Evolutionary conservation across 2,329 filamentous ascomycete genomes (phyloP).

Genomic region (Grosmannia huntii): DNA sequence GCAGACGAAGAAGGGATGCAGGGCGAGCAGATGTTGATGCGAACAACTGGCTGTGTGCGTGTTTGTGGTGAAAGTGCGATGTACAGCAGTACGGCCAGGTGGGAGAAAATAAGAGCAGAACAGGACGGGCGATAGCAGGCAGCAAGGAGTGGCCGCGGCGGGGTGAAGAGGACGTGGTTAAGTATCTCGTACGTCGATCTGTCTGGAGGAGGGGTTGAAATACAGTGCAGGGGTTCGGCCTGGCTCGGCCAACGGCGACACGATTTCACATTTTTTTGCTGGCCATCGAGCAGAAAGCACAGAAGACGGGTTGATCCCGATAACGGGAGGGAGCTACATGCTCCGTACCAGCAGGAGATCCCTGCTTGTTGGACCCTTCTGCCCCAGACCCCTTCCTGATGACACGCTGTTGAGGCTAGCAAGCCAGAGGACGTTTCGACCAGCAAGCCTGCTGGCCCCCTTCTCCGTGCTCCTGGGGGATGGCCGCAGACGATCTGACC

Average conservation of each 20-base stretch:
- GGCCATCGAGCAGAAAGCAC: neutral
- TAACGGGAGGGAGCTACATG: conserved; percentile 6
- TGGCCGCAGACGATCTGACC: neutral
- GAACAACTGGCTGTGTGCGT: neutral
- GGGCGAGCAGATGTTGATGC: neutral
- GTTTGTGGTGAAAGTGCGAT: neutral
- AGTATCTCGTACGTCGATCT: neutral
- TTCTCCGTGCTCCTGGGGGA: conserved; percentile 9
- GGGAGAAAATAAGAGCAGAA: neutral
- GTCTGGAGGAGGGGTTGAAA: neutral
- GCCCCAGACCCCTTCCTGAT: neutral
- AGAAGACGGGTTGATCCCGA: conserved; percentile 9
- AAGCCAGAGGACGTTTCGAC: conserved; percentile 22
- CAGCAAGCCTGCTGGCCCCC: conserved; percentile 17
- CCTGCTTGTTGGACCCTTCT: neutral
- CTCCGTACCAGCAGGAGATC: conserved; percentile 6
- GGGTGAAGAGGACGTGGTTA: conserved; percentile 1
- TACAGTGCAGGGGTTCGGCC: neutral
- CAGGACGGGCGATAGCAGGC: neutral
- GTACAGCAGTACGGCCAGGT: neutral
- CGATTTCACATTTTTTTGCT: neutral
- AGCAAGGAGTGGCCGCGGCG: neutral
- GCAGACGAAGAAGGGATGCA: neutral
- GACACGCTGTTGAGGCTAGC: neutral
- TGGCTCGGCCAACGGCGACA: neutral